These are phyloP conservation scores for Fusarium sambucinum DNA, from an alignment of 2,329 filamentous ascomycete species.

Conservation along the genomic window DNA sequence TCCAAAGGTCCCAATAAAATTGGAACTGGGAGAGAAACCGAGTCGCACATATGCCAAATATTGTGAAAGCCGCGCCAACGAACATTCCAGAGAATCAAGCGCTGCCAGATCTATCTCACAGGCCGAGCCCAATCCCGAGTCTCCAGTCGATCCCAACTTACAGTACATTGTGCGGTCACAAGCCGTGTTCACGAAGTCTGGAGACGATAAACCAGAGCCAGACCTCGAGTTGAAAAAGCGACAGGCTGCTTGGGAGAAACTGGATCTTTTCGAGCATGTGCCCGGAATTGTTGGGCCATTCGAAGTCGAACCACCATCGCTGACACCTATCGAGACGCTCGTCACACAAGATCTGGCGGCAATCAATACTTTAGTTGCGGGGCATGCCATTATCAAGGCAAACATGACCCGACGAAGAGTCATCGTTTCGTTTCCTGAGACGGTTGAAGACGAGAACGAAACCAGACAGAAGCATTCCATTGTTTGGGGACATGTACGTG, in stretches of 20 bases:
- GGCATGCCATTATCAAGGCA: background rate
- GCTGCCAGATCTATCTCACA: fast-evolving
- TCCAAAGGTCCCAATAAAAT: fast-evolving
- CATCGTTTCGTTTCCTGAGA: background rate
- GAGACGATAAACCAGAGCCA: fast-evolving
- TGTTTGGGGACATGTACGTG: background rate
- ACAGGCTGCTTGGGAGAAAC: background rate
- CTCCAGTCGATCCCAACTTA: background rate
- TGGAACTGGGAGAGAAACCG: background rate
- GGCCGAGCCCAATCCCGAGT: fast-evolving
- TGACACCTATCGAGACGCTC: fast-evolving
- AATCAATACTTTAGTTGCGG: background rate
- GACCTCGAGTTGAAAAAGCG: background rate
- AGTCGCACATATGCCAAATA: background rate
- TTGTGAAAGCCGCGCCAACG: background rate
- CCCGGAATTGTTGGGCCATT: background rate
- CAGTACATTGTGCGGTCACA: background rate
- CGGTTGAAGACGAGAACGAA: fast-evolving
- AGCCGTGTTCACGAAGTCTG: background rate
- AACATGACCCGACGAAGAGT: background rate
- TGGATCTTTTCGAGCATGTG: no score
- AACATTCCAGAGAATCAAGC: fast-evolving
- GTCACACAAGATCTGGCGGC: background rate
- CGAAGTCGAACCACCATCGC: background rate
- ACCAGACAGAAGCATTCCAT: background rate